Conservation (phyloP, 306 rosid genomes). For the Quercus mongolica region DNA sequence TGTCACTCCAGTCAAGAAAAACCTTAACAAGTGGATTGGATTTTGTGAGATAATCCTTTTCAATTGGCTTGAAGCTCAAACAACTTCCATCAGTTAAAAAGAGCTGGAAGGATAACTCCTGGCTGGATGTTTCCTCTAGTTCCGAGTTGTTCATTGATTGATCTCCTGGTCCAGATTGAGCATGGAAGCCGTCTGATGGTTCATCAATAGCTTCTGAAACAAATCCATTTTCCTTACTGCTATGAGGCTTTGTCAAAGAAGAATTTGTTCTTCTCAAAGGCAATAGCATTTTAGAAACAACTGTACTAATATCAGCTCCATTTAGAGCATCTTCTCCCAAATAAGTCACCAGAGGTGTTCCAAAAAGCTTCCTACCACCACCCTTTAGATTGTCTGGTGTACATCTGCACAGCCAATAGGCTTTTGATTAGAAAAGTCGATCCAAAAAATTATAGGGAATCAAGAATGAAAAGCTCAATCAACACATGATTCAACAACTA, state of each 20-base stretch:
- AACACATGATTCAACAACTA: not conserved
- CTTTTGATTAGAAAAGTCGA: slow-evolving; percentile 5
- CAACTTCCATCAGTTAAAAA: slow-evolving; percentile 47
- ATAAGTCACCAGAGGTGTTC: slow-evolving; percentile 81
- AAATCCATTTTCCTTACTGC: slow-evolving; percentile 72
- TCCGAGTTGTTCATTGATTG: slow-evolving; percentile 34
- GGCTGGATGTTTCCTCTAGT: slow-evolving; percentile 47
- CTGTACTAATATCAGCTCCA: slow-evolving; percentile 58
- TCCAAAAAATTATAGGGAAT: not conserved
- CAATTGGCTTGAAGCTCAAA: slow-evolving; percentile 57
- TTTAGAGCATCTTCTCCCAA: slow-evolving; percentile 50
- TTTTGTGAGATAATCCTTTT: slow-evolving; percentile 50
- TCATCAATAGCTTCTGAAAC: slow-evolving; percentile 44
- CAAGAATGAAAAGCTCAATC: not conserved
- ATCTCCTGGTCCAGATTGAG: slow-evolving; percentile 26
- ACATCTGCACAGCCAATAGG: slow-evolving; percentile 35
- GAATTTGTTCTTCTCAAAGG: slow-evolving; percentile 65
- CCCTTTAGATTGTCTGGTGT: slow-evolving; percentile 52
- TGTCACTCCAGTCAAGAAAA: slow-evolving; percentile 75
- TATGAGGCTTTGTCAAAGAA: slow-evolving; percentile 47
- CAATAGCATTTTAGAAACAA: slow-evolving; percentile 55
- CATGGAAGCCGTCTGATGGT: slow-evolving; percentile 41
- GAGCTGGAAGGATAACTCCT: slow-evolving; percentile 63
- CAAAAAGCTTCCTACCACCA: slow-evolving; percentile 70
- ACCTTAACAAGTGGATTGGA: slow-evolving; percentile 50